Evolutionary conservation across 164 flowering plant genomes (phyloP).

Genomic region (Hamamelis virginiana): DNA sequence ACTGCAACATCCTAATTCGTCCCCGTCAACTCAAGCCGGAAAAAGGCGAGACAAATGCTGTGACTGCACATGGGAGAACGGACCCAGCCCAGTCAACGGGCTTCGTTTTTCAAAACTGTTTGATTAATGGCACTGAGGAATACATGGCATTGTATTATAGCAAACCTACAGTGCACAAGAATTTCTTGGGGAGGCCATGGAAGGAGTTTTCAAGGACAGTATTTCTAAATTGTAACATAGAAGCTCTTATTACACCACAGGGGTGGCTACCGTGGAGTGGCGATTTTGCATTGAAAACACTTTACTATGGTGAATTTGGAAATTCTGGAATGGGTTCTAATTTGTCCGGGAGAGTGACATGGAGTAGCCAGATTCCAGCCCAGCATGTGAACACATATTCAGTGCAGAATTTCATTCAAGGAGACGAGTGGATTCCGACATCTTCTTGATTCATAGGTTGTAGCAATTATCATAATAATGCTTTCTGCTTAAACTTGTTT

Average conservation of each 20-base stretch:
- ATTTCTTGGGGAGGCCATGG: conserved; percentile 90
- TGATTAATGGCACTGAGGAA: conserved; percentile 70
- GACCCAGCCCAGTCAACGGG: conserved; percentile 86
- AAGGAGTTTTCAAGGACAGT: conserved; percentile 82
- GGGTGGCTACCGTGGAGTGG: conserved; percentile 91
- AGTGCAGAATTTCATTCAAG: conserved; percentile 75
- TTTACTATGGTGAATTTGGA: conserved; percentile 75
- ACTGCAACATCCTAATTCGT: conserved; percentile 50
- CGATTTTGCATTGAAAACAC: conserved; percentile 62
- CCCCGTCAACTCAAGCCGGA: conserved; percentile 62
- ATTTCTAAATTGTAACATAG: conserved; percentile 52
- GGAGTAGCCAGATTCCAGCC: conserved; percentile 79
- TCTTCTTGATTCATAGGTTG: conserved; percentile 15
- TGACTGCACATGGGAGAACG: conserved; percentile 78
- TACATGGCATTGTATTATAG: conserved; percentile 49
- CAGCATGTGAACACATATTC: conserved; percentile 59
- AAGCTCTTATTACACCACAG: conserved; percentile 35
- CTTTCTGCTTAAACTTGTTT: not conserved
- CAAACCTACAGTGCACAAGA: conserved; percentile 62
- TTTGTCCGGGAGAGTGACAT: conserved; percentile 45
- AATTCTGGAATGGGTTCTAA: conserved; percentile 61
- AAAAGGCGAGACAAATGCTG: conserved; percentile 62
- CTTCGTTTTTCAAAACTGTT: conserved; percentile 64
- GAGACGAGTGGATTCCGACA: conserved; percentile 58
- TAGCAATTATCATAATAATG: not conserved